Evolutionary conservation across 192 early-diverging fungal species (phyloP).

Genomic region (Backusella liffmaniae): DNA sequence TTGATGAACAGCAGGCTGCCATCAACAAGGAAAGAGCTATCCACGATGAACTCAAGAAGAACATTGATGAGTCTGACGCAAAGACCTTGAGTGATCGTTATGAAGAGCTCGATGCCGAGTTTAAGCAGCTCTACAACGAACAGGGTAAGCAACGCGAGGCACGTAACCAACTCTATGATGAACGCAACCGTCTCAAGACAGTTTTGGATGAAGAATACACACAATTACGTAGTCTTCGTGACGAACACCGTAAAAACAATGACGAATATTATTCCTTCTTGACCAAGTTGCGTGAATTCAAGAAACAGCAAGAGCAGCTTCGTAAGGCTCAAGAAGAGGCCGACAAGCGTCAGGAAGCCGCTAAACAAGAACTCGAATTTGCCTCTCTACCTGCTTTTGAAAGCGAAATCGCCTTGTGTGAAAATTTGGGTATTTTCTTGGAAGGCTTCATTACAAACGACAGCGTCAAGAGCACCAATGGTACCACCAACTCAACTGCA

Average conservation of each 20-base stretch:
- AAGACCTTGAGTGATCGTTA: constrained; percentile 66
- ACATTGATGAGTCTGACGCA: constrained; percentile 64
- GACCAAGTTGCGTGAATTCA: constrained; percentile 64
- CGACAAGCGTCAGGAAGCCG: constrained; percentile 65
- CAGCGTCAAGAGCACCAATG: constrained; percentile 15
- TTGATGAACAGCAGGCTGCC: constrained; percentile 53
- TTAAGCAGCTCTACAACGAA: constrained; percentile 62
- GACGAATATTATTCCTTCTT: constrained; percentile 75
- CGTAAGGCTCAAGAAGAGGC: constrained; percentile 64
- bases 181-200: constrained; percentile 70
- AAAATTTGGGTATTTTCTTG: constrained; percentile 77
- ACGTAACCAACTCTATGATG: constrained; percentile 65
- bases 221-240: constrained; percentile 62
- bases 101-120: constrained; percentile 69
- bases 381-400: constrained; percentile 87
- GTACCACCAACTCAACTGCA: constrained; percentile 22
- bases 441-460: constrained; percentile 32
- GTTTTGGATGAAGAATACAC: constrained; percentile 71
- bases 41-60: constrained; percentile 65
- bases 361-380: constrained; percentile 77
- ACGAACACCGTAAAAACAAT: constrained; percentile 68
- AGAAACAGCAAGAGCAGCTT: constrained; percentile 66
- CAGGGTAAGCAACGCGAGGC: constrained; percentile 62
- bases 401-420: constrained; percentile 83
- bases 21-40: constrained; percentile 56